A percentile compares a stretch with the other conserved stretches of the same genome.
Conservation (phyloP, 2,329 filamentous ascomycete species). For the Penicillium sp. region DNA sequence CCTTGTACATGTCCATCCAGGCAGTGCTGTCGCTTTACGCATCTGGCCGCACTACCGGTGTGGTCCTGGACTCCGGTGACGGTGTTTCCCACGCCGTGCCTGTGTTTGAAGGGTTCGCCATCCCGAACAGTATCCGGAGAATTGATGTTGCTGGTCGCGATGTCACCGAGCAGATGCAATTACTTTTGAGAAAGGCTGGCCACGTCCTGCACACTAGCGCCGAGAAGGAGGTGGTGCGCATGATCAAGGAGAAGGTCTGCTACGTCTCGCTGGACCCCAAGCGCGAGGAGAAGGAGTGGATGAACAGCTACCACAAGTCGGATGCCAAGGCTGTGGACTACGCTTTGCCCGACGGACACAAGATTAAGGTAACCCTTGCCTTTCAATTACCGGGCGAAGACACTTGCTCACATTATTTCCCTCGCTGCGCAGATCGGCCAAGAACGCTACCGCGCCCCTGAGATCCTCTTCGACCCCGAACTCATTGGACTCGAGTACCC, state of each 20-base stretch:
- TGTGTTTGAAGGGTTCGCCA: constrained; percentile 96
- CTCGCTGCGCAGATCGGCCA: constrained; percentile 66
- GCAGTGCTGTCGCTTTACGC: constrained; percentile 95
- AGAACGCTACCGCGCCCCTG: constrained; percentile 91
- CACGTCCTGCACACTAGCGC: constrained; percentile 96
- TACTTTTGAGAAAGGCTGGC: constrained; percentile 83
- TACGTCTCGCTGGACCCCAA: constrained; percentile 89
- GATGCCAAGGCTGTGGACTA: constrained; percentile 84
- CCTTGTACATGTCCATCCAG: constrained; percentile 94
- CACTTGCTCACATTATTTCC: background rate
- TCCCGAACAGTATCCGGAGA: constrained; percentile 88
- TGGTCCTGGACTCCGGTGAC: constrained; percentile 92
- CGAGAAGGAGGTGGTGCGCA: constrained; percentile 96
- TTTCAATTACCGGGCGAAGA: background rate
- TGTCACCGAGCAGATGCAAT: constrained; percentile 93
- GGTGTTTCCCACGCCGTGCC: constrained; percentile 96
- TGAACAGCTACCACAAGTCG: constrained; percentile 65
- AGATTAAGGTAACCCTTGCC: constrained; percentile 67
- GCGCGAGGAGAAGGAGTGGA: constrained; percentile 96
- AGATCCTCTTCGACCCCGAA: constrained; percentile 97
- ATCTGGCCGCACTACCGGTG: constrained; percentile 90
- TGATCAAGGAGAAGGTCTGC: constrained; percentile 92
- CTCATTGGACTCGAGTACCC: constrained; percentile 96
- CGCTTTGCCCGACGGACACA: constrained; percentile 85
- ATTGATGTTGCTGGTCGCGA: constrained; percentile 96